Conservation (phyloP, 345 rosid species). For the Hypericum perforatum region DNA sequence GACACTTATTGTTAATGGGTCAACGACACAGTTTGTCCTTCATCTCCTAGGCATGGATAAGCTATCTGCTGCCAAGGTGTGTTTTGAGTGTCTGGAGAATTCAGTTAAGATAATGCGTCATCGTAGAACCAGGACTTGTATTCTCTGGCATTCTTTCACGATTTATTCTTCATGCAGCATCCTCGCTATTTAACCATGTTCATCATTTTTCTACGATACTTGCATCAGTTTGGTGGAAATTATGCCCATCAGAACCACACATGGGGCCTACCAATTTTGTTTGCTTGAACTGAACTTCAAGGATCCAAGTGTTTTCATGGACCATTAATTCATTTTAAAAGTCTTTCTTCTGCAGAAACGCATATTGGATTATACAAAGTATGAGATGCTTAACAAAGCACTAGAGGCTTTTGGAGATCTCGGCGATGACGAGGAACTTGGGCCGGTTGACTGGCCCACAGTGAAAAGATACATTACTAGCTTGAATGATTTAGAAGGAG, state of each 20-base stretch:
- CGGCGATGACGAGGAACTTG: constrained; percentile 95
- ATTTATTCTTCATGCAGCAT: no score
- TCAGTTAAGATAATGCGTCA: no score
- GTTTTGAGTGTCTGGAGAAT: neutral
- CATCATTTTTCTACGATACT: no score
- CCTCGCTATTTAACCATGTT: no score
- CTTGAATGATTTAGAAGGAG: constrained; percentile 58
- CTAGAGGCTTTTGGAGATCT: constrained; percentile 72
- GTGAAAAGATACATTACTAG: constrained; percentile 61
- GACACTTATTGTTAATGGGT: constrained; percentile 81
- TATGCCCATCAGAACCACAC: no score
- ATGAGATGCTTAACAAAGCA: constrained; percentile 80
- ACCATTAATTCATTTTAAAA: neutral
- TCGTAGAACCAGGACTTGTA: no score
- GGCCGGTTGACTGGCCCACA: constrained; percentile 93
- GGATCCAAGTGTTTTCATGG: neutral
- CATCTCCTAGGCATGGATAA: constrained; percentile 67
- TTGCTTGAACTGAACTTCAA: neutral
- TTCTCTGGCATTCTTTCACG: no score
- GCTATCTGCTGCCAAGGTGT: constrained; percentile 72
- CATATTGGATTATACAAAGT: constrained; percentile 71
- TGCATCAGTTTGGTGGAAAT: no score
- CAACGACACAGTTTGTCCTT: constrained; percentile 75
- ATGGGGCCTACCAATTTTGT: no score
- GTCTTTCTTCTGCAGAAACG: constrained; percentile 44